Conservation (phyloP, 768 basidiomycete genomes). For the Pleurotus tuoliensis region DNA sequence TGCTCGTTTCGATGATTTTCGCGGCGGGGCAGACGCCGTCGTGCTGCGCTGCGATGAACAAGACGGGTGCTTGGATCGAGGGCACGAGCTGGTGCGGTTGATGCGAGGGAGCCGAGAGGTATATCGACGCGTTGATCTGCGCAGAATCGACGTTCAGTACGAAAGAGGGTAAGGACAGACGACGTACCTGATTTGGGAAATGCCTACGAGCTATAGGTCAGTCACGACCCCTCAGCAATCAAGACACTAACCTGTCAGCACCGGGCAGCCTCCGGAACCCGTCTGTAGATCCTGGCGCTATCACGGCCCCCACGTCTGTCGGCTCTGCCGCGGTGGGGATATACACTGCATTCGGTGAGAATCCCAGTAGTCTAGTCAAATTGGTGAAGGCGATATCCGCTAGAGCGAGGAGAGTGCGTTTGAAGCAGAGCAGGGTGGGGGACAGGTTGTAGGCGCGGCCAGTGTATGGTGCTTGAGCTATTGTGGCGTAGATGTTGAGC, state of each 20-base stretch:
- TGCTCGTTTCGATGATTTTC: slow-evolving; percentile 8
- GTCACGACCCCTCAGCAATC: neutral
- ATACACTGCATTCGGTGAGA: slow-evolving; percentile 23
- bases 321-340: slow-evolving; percentile 23
- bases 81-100: neutral
- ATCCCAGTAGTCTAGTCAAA: too few relatives aligned
- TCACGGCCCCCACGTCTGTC: slow-evolving; percentile 24
- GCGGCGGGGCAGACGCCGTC: slow-evolving; percentile 4
- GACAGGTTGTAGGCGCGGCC: slow-evolving; percentile 12
- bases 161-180: neutral
- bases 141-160: neutral
- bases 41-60: neutral
- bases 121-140: slow-evolving; percentile 4
- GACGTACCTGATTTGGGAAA: slow-evolving; percentile 8
- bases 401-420: slow-evolving; percentile 15
- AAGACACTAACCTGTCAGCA: neutral
- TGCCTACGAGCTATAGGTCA: neutral
- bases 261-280: slow-evolving; percentile 13
- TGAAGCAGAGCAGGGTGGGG: slow-evolving; percentile 13
- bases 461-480: slow-evolving; percentile 31
- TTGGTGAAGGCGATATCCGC: slow-evolving; percentile 23
- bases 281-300: slow-evolving; percentile 14
- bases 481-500: slow-evolving; percentile 23
- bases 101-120: slow-evolving; percentile 1
- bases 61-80: neutral